A percentile compares a stretch with the other conserved stretches of the same genome.
Evolutionary conservation across 805 yeast genomes (phyloP).

Genomic region (Hanseniaspora occidentalis): DNA sequence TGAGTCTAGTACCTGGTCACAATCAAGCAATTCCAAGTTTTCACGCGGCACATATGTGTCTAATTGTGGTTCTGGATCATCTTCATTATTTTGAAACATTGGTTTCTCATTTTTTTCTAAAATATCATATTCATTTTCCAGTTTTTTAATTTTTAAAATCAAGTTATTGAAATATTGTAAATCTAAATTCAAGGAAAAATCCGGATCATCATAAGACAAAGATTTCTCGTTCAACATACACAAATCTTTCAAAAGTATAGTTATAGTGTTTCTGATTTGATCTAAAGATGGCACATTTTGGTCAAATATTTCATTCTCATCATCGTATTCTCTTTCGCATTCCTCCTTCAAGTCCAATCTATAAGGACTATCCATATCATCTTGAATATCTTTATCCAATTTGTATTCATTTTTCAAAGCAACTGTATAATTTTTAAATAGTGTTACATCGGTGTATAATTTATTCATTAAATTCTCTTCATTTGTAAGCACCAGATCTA

Average conservation of each 20-base stretch:
- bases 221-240: background rate
- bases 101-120: background rate
- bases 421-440: background rate
- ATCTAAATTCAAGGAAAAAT: background rate
- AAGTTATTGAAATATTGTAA: background rate
- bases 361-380: background rate
- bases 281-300: background rate
- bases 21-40: background rate
- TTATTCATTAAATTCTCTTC: background rate
- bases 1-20: background rate
- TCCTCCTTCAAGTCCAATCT: too few species aligned
- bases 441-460: background rate
- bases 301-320: background rate
- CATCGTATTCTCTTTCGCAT: too few species aligned
- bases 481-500: background rate
- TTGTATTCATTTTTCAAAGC: background rate
- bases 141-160: background rate
- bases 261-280: background rate
- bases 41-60: too few species aligned
- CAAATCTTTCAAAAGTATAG: background rate
- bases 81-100: background rate
- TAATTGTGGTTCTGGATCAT: too few species aligned
- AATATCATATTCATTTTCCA: background rate
- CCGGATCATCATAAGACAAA: slow-evolving; percentile 1
- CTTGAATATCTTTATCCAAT: background rate